Percentiles rank a stretch among this genome's conserved stretches.
Evolutionary conservation across 1,284 basidiomycete genomes (phyloP).

Genomic region (Apiotrichum mycotoxinovorans): DNA sequence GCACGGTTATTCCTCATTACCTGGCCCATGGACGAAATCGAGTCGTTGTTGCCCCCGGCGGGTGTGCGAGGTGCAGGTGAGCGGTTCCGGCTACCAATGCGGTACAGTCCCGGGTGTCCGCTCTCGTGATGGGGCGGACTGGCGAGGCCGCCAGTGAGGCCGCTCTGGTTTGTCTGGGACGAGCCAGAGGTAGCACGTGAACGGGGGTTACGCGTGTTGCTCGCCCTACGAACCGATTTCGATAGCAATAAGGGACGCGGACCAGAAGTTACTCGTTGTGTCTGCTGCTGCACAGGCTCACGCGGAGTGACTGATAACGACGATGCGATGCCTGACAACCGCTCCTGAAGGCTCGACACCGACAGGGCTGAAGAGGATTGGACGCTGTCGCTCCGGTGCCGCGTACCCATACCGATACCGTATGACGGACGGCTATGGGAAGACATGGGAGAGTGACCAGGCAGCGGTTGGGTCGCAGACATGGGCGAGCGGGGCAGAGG

Average conservation of each 20-base stretch:
- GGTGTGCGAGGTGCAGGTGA: neutral
- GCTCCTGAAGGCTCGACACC: slow-evolving; percentile 26
- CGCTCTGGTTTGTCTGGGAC: slow-evolving; percentile 11
- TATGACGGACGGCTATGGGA: neutral
- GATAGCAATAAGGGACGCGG: slow-evolving; percentile 33
- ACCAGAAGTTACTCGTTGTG: slow-evolving; percentile 11
- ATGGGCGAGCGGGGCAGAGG: neutral
- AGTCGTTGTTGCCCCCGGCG: neutral
- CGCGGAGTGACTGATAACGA: neutral
- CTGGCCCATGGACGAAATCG: neutral
- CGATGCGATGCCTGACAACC: slow-evolving; percentile 16
- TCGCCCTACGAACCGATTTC: slow-evolving; percentile 21
- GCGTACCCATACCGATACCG: neutral
- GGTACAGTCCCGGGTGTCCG: slow-evolving; percentile 11
- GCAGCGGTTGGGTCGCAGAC: neutral
- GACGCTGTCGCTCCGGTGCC: slow-evolving; percentile 16
- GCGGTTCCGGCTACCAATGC: slow-evolving; percentile 17
- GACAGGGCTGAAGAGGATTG: slow-evolving; percentile 20
- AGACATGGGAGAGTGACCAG: neutral
- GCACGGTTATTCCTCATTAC: neutral
- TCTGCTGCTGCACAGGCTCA: neutral
- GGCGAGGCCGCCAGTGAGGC: slow-evolving; percentile 20
- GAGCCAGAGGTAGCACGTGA: neutral
- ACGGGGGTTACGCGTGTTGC: slow-evolving; percentile 5
- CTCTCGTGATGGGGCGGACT: slow-evolving; percentile 13